Percentiles rank a stretch among this genome's conserved stretches.
phyloP scores from a whole-genome alignment of 306 rosid species.

The Rubus idaeus region DNA sequence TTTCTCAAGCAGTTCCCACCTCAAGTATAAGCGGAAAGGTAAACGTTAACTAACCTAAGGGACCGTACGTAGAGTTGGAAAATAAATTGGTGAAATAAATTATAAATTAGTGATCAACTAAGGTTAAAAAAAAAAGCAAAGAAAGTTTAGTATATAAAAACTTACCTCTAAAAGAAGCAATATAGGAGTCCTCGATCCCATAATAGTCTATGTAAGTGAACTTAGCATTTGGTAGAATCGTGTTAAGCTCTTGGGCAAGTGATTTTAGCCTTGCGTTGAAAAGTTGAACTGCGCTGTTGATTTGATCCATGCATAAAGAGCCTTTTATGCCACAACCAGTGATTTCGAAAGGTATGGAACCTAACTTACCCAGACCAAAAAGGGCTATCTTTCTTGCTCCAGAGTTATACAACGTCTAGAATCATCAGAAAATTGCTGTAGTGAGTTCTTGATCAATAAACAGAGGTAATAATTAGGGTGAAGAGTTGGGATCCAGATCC shows the following conservation, averaged over 20 bases:
- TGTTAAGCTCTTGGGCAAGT: constrained; percentile 27
- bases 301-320: constrained; percentile 19
- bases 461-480: too few species aligned
- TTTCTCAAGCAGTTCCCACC: too few species aligned
- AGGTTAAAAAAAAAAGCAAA: too few species aligned
- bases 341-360: constrained; percentile 32
- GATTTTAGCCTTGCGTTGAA: constrained; percentile 33
- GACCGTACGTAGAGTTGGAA: too few species aligned
- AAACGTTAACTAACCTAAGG: too few species aligned
- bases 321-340: constrained; percentile 9
- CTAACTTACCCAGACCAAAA: neutral
- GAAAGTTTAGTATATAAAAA: too few species aligned
- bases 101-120: too few species aligned
- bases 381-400: constrained; percentile 29
- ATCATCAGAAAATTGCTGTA: neutral
- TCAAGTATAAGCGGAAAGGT: too few species aligned
- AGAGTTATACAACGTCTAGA: constrained; percentile 8
- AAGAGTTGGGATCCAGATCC: too few species aligned
- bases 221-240: constrained; percentile 6
- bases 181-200: neutral
- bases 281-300: constrained; percentile 25
- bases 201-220: constrained; percentile 29
- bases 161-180: too few species aligned
- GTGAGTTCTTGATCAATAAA: too few species aligned
- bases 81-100: too few species aligned